Base-by-base conservation (phyloP, 1,284 basidiomycete genomes). In the Gomphus bonarii region DNA sequence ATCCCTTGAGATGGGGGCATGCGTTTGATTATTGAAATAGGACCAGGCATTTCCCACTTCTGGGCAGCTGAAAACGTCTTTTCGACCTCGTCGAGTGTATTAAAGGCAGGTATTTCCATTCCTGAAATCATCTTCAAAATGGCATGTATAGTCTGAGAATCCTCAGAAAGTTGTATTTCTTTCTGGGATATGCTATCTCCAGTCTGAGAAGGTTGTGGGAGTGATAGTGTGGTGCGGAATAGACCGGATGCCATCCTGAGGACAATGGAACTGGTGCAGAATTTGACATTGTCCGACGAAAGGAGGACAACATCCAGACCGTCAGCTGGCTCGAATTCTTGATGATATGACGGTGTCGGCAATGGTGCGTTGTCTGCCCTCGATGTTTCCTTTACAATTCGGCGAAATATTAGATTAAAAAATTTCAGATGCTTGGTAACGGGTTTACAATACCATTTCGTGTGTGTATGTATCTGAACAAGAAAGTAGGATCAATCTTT, bases 61-160 rank as follows among this genome's bases (percentile, higher is more conserved):
- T 60, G 43, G 22, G 57, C 59, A 6, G 59, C 49, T 9, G 50
- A 20, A 10, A 85, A 69, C 20, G 85, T 63, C 3, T 73, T 69
- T 57, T 83, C 81, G 58, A 84, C 66, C 35, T 67, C 61, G 61
- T 82, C 80, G 64, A 76, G 78, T 0, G 75, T 72, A 49, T 72
- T 69, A n/a, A 81, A 67, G 3, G 70, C 68, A 40, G 56, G 50
- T 20, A 84, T 72, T 1, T 77, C 73, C 16, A 81, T 70, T 18
- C 56, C 56, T 31, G 50, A 52, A 22, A 79, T 70, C 75, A 85
- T 81, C 60, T 28, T 28, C 25, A 28, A 5, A 28, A 28, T 28
- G 2, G 25, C 25, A 28, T 5, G 5, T 28, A 28, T 28, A 30
- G 56, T 44, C 20, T 40, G 43, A 20, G 50, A 50, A 51, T 49